Conservation (phyloP, 176 grass and related monocot species). For the Coix lacrymajobi region DNA sequence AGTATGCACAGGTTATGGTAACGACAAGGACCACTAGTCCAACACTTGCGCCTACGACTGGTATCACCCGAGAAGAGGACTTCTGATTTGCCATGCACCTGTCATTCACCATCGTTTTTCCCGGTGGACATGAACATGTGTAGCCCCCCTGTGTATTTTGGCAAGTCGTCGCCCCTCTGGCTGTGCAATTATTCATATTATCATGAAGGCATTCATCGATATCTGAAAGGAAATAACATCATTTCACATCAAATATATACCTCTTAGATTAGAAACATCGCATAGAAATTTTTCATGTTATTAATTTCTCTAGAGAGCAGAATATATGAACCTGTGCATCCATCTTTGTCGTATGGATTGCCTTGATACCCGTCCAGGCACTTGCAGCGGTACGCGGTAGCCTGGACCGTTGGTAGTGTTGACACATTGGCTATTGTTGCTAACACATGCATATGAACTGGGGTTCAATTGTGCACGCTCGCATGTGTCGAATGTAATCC, state of each 20-base stretch:
- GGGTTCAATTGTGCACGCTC: neutral
- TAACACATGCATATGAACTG: neutral
- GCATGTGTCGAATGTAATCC: neutral
- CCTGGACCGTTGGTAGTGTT: neutral
- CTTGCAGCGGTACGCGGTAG: neutral
- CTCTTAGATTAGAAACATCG: too few relatives aligned
- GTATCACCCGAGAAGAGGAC: neutral
- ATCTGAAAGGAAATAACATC: neutral
- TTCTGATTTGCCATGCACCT: neutral
- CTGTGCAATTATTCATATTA: neutral
- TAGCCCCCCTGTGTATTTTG: neutral
- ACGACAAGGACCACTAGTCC: neutral
- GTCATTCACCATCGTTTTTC: neutral
- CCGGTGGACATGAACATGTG: neutral
- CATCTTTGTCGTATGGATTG: neutral
- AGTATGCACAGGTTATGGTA: neutral
- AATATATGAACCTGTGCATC: slow-evolving; percentile 2
- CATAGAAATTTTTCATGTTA: too few relatives aligned
- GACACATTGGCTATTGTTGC: neutral
- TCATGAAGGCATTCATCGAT: neutral
- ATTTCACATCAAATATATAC: too few relatives aligned
- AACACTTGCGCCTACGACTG: neutral
- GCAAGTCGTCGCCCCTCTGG: neutral
- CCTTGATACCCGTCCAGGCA: neutral
- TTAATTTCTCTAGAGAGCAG: neutral